phyloP scores from a whole-genome alignment of 2,329 filamentous ascomycete genomes.

The Colletotrichum salicis region DNA sequence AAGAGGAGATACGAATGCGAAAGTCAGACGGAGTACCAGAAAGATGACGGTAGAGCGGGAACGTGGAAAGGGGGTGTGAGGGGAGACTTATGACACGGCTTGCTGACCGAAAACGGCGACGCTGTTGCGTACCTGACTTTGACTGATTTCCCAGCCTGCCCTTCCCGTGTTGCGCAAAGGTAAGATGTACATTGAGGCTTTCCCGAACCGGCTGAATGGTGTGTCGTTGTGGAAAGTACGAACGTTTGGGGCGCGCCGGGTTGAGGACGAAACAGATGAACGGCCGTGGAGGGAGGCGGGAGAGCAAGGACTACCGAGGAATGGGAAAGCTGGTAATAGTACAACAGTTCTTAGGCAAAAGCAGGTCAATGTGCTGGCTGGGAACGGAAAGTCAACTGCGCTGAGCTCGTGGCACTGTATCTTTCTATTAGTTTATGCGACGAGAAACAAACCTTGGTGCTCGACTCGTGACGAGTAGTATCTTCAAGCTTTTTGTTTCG shows the following conservation, averaged over 20 bases:
- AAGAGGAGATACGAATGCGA: conserved; percentile 13
- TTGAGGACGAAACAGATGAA: background rate
- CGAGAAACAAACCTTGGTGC: conserved; percentile 4
- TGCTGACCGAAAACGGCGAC: conserved; percentile 25
- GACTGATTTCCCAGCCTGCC: background rate
- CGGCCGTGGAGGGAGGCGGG: background rate
- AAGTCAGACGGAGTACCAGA: conserved; percentile 5
- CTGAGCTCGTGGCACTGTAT: background rate
- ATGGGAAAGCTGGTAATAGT: background rate
- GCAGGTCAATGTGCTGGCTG: background rate
- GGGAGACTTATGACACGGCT: conserved; percentile 18
- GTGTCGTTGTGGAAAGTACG: conserved; percentile 3
- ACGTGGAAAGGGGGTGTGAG: conserved; percentile 3
- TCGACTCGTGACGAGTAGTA: background rate
- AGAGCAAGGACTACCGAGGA: background rate
- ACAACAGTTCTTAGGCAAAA: background rate
- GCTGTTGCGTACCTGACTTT: background rate
- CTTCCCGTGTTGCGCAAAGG: background rate
- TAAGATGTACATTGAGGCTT: conserved; percentile 1
- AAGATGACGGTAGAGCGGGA: conserved; percentile 8
- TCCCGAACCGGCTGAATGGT: background rate
- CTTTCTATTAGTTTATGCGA: background rate
- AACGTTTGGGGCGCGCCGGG: background rate
- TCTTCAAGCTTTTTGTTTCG: background rate
- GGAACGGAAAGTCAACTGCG: background rate